phyloP scores from a whole-genome alignment of 345 rosid species.

The Populus euphratica region DNA sequence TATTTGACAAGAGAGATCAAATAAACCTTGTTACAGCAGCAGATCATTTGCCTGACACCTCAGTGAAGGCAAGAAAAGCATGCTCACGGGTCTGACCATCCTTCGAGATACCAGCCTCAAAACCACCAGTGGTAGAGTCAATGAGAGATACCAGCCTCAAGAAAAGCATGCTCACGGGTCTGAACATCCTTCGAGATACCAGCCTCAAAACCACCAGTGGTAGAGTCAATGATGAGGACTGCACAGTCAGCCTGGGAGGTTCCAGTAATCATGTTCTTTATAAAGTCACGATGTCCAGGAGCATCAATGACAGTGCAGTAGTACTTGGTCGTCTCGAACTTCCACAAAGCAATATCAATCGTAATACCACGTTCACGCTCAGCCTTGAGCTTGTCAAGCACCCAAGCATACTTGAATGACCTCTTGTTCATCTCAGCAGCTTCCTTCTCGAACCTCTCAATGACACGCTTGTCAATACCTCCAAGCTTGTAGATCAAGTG shows the following conservation, averaged over 20 bases:
- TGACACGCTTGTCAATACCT: constrained; percentile 80
- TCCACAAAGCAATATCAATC: constrained; percentile 88
- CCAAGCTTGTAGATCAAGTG: constrained; percentile 95
- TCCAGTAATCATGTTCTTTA: constrained; percentile 86
- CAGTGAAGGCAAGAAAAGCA: constrained; percentile 78
- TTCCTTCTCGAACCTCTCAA: constrained; percentile 75
- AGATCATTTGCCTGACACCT: constrained; percentile 85
- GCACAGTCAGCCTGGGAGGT: constrained; percentile 85
- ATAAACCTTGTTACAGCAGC: constrained; percentile 74
- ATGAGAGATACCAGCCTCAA: constrained; percentile 83
- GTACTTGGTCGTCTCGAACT: constrained; percentile 84
- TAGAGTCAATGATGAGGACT: constrained; percentile 71
- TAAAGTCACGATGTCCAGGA: constrained; percentile 83
- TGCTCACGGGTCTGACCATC: constrained; percentile 86
- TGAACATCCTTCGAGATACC: constrained; percentile 89
- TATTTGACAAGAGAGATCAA: no score
- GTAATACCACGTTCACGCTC: constrained; percentile 98
- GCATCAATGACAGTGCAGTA: constrained; percentile 93
- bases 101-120: constrained; percentile 84
- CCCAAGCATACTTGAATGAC: constrained; percentile 86
- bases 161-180: constrained; percentile 80
- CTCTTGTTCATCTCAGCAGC: constrained; percentile 90
- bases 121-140: constrained; percentile 82
- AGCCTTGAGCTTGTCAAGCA: constrained; percentile 91
- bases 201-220: constrained; percentile 82